phyloP scores from a whole-genome alignment of 1,139 yeast genomes.

The Debaryomyces coudertii region DNA sequence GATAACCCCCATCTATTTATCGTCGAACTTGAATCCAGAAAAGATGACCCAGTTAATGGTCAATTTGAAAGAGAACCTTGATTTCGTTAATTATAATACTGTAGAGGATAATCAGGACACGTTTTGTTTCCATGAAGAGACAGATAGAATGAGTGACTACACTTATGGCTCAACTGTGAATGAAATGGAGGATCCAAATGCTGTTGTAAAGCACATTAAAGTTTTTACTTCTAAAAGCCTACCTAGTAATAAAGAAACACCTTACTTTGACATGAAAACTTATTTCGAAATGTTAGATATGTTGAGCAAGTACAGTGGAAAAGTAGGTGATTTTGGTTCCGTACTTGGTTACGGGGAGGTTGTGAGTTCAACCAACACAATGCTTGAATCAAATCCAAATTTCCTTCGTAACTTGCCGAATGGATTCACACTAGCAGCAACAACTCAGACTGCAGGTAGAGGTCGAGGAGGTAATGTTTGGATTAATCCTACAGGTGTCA shows the following conservation, averaged over 20 bases:
- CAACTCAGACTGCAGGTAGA: conserved; percentile 85
- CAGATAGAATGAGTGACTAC: conserved; percentile 25
- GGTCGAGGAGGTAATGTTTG: conserved; percentile 96
- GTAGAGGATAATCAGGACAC: conserved; percentile 58
- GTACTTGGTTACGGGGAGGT: conserved; percentile 81
- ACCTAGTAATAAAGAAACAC: conserved; percentile 59
- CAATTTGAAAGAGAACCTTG: conserved; percentile 40
- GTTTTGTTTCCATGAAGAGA: conserved; percentile 46
- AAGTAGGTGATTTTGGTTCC: conserved; percentile 56
- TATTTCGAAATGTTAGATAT: conserved; percentile 55
- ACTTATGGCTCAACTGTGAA: conserved; percentile 21
- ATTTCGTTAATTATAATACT: conserved; percentile 44
- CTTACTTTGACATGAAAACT: conserved; percentile 66
- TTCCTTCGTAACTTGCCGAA: conserved; percentile 64
- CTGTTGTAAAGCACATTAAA: conserved; percentile 55
- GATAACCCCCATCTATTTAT: conserved; percentile 62
- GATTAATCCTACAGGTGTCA: conserved; percentile 92
- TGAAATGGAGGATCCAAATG: conserved; percentile 53
- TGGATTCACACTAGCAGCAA: conserved; percentile 74
- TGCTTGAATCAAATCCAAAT: conserved; percentile 72
- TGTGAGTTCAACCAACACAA: conserved; percentile 80
- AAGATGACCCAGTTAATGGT: conserved; percentile 29
- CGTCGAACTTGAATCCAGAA: conserved; percentile 33
- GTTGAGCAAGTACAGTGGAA: conserved; percentile 22
- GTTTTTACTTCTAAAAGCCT: conserved; percentile 43